These are phyloP conservation scores for Penicillium vulpinum DNA, from an alignment of 2,329 filamentous ascomycete species.

Conservation along the genomic window DNA sequence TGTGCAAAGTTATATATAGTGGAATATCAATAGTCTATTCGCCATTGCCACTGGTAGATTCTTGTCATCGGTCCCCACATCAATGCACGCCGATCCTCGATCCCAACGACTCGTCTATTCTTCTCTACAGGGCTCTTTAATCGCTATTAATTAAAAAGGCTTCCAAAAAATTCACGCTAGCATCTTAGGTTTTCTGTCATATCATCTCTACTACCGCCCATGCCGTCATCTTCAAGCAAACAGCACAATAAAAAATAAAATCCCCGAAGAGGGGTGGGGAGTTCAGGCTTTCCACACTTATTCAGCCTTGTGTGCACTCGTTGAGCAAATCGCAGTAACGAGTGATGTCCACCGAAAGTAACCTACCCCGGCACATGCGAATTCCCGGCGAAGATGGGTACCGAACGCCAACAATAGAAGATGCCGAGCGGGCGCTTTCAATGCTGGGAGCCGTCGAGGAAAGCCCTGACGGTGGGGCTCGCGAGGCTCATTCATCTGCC, in stretches of 20 bases:
- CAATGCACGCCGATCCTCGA: background rate
- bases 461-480: constrained; percentile 12
- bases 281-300: background rate
- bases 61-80: constrained; percentile 5
- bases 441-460: constrained; percentile 9
- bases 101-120: background rate
- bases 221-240: background rate
- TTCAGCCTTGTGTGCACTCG: too few relatives aligned
- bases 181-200: background rate
- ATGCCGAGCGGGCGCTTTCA: constrained; percentile 34
- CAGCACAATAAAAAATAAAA: background rate
- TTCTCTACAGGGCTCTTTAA: background rate
- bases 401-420: constrained; percentile 48
- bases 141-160: background rate
- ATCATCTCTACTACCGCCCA: background rate
- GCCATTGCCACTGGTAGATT: background rate
- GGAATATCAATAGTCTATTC: background rate
- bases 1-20: background rate
- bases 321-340: background rate
- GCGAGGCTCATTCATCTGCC: constrained; percentile 32
- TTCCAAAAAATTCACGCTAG: background rate
- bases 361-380: constrained; percentile 37
- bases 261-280: background rate
- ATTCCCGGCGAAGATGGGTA: constrained; percentile 46
- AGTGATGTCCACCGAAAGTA: constrained; percentile 22